These are phyloP conservation scores for Albophoma yamanashiensis DNA, from an alignment of 2,329 filamentous ascomycete genomes.

Conservation along the genomic window DNA sequence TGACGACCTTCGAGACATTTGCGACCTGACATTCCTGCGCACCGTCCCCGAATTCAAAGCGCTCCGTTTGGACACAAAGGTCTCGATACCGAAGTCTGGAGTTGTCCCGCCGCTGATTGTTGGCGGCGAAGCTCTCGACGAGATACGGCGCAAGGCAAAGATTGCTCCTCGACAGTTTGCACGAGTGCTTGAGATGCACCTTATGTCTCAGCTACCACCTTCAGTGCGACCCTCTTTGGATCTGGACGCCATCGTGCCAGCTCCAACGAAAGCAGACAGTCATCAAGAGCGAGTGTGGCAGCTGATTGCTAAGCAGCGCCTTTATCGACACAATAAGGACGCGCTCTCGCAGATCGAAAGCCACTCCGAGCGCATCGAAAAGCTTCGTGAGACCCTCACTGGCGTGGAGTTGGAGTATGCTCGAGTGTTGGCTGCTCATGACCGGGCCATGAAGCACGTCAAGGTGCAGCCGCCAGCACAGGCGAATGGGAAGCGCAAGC, in stretches of 20 bases:
- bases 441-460: constrained; percentile 23
- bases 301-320: constrained; percentile 62
- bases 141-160: constrained; percentile 52
- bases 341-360: constrained; percentile 56
- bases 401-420: constrained; percentile 64
- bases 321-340: constrained; percentile 68
- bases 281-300: constrained; percentile 61
- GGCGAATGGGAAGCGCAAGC: constrained; percentile 36
- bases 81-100: constrained; percentile 38
- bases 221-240: constrained; percentile 43
- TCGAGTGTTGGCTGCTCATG: constrained; percentile 43
- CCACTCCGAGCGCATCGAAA: constrained; percentile 55
- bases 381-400: constrained; percentile 57
- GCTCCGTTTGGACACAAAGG: constrained; percentile 42
- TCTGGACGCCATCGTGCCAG: constrained; percentile 29
- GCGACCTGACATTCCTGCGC: constrained; percentile 58
- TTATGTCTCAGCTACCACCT: constrained; percentile 48
- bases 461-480: constrained; percentile 2
- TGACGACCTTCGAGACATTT: constrained; percentile 67
- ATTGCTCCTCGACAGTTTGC: constrained; percentile 68
- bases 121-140: constrained; percentile 42
- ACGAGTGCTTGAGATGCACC: constrained; percentile 65
- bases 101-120: constrained; percentile 42
- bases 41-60: constrained; percentile 44
- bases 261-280: constrained; percentile 42